Conservation (phyloP, 495 filamentous ascomycete genomes). For the Penicillium dipodomyicola region DNA sequence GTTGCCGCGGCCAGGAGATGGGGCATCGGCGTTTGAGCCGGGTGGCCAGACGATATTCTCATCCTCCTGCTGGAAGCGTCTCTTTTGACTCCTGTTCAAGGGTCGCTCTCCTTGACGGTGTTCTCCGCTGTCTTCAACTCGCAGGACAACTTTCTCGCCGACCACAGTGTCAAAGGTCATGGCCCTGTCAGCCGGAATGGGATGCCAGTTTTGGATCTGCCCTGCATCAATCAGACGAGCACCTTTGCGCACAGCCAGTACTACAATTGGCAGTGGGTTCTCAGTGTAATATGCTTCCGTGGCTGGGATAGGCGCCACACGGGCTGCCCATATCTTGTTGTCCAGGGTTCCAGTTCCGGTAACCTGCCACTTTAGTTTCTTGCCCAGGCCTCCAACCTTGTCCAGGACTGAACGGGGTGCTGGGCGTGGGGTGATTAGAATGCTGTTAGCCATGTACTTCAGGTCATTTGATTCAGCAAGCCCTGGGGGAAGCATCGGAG, state of each 20-base stretch:
- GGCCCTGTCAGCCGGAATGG: conserved; percentile 61
- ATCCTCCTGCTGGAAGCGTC: conserved; percentile 38
- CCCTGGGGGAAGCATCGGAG: conserved; percentile 48
- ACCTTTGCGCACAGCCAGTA: conserved; percentile 68
- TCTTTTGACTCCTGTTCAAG: conserved; percentile 53
- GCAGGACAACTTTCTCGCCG: conserved; percentile 79
- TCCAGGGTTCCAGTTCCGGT: conserved; percentile 71
- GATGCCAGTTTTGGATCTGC: conserved; percentile 82
- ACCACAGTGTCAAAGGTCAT: conserved; percentile 76
- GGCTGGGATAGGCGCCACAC: conserved; percentile 67
- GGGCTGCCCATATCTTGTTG: conserved; percentile 82
- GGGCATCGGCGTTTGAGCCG: conserved; percentile 19
- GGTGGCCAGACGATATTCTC: conserved; percentile 27
- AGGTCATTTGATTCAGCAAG: conserved; percentile 60
- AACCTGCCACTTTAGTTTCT: conserved; percentile 78
- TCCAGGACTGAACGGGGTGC: conserved; percentile 65
- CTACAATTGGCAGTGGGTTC: conserved; percentile 68
- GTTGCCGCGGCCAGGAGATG: conserved; percentile 11
- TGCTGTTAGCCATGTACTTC: conserved; percentile 82
- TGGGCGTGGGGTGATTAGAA: conserved; percentile 79
- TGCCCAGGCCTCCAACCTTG: conserved; percentile 81
- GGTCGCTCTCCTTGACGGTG: conserved; percentile 28
- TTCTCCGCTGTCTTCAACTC: conserved; percentile 69
- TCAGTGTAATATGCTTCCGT: conserved; percentile 68
- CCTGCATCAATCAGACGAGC: conserved; percentile 75